Evolutionary conservation across 202 grass and related monocot species (phyloP), one percentile per base, ranked within the genome.

Genomic region (Setaria italica): DNA sequence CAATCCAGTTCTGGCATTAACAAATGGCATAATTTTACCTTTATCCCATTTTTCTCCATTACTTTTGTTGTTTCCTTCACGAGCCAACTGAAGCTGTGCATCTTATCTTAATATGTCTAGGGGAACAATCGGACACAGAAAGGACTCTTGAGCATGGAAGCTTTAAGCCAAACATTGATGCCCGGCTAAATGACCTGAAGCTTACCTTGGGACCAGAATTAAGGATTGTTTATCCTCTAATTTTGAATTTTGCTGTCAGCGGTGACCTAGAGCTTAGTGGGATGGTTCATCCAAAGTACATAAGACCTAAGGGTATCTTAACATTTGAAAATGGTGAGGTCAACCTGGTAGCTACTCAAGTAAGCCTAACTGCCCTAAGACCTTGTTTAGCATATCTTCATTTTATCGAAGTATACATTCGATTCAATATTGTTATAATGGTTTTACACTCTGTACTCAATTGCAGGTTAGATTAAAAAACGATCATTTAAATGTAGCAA

Each of bases 321-420:
- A 88, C 90, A 74, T 99, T 96, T 90, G 96, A 99, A 92, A 99
- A 99, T 53, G 96, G 96, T 20, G 90, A 96, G 81, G 91, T 99
- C 87, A 99, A 99, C 69, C 89, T 99, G 85, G 96, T 99, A 83
- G 96, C 96, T 72, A 96, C 96, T 16, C 96, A 99, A 89, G 96
- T 99, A 86, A 89, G 70, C 46, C 41, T 90, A 73, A 59, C 63
- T 85, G 42, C 14, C 4, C 10, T 71, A 60, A 84, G n/a, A 54
- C 49, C 29, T 85, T 88, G 78, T 57, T 84, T 87, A 67, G 20
- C 14, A 67, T 39, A n/a, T 87, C 25, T 46, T 86, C 35, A 37
- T 37, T 71, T 76, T 51, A 53, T 62, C 2, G 0, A 4, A 58
- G 46, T 63, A 80, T 59, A 74, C 60, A 67, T 34, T 85, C 10